Evolutionary conservation across 257 asterid genomes (phyloP).

Genomic region (Prunella vulgaris): DNA sequence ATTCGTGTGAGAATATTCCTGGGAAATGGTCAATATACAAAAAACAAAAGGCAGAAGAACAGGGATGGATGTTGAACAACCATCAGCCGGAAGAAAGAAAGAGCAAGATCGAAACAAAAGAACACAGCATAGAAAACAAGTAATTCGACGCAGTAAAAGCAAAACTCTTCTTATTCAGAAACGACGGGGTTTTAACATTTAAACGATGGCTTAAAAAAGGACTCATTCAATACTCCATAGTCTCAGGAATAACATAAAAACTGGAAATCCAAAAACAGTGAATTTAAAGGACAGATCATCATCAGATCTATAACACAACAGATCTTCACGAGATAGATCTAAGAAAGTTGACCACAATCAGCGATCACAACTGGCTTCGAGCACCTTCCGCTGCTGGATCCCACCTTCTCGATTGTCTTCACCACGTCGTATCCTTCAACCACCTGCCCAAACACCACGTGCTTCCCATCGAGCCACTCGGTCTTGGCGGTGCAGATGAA

Average conservation of each 20-base stretch:
- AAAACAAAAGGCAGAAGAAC: no score
- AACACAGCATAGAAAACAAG: neutral
- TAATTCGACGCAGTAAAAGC: neutral
- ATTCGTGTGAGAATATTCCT: no score
- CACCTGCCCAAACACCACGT: conserved; percentile 73
- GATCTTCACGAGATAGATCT: conserved; percentile 41
- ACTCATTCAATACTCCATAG: conserved; percentile 19
- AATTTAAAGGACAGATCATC: conserved; percentile 25
- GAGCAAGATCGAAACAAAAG: neutral
- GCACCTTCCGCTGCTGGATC: conserved; percentile 51
- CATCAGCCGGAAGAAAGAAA: neutral
- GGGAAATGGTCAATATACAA: no score
- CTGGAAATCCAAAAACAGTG: neutral
- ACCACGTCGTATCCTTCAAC: conserved; percentile 50
- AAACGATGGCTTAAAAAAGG: conserved; percentile 17
- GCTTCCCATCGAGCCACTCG: conserved; percentile 70
- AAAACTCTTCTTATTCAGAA: conserved; percentile 28
- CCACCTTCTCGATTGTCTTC: conserved; percentile 64
- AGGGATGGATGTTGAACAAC: no score
- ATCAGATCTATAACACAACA: conserved; percentile 33
- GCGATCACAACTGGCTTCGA: conserved; percentile 57
- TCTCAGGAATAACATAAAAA: neutral
- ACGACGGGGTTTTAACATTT: conserved; percentile 9
- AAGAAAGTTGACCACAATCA: conserved; percentile 54
- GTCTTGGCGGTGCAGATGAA: conserved; percentile 65